Percentiles rank a stretch among this genome's conserved stretches.
phyloP scores from a whole-genome alignment of 257 asterid genomes.

The Solanum pinnatisectum region DNA sequence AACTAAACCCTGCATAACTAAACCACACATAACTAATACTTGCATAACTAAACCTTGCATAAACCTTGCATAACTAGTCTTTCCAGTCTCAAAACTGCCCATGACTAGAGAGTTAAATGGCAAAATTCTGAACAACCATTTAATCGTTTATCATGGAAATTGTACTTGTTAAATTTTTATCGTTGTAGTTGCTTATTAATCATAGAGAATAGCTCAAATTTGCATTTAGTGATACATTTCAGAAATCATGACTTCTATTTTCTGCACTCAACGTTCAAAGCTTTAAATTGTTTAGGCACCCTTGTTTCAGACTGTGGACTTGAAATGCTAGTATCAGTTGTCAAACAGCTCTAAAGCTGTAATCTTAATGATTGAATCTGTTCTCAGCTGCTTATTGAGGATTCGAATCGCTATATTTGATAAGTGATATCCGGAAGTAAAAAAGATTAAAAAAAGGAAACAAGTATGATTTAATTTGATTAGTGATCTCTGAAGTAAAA shows the following conservation, averaged over 20 bases:
- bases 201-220: background rate
- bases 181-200: background rate
- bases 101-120: background rate
- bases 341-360: background rate
- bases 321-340: background rate
- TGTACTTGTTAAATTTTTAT: background rate
- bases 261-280: background rate
- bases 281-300: background rate
- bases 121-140: background rate
- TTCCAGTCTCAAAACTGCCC: background rate
- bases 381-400: background rate
- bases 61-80: background rate
- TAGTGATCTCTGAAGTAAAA: background rate
- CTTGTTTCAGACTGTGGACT: background rate
- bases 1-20: background rate
- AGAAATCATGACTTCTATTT: background rate
- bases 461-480: background rate
- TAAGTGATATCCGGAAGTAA: background rate
- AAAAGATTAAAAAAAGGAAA: background rate
- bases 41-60: no score
- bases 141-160: background rate
- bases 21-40: no score
- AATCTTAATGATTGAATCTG: background rate
- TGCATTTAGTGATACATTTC: background rate
- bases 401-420: background rate